Evolutionary conservation across 495 filamentous ascomycete species (phyloP).

Genomic region (Penicillium subrubescens): DNA sequence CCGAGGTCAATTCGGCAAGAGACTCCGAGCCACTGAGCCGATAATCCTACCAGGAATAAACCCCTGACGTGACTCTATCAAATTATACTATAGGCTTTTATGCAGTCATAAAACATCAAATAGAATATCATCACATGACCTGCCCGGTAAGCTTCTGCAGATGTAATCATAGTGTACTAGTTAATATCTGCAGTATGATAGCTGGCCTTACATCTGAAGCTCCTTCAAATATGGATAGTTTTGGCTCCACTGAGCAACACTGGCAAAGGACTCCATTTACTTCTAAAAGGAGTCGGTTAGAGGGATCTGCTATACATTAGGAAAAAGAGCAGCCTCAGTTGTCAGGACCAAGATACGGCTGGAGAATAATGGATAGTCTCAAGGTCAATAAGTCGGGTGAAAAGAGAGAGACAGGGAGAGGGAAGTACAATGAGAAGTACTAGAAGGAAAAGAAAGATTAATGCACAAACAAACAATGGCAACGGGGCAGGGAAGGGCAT

Average conservation of each 20-base stretch:
- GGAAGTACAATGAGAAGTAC: too few species aligned
- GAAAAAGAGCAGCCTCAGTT: background rate
- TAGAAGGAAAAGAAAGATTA: background rate
- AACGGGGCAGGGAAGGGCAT: background rate
- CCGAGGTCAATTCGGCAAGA: slow-evolving; percentile 3
- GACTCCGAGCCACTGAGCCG: background rate
- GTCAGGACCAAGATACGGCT: background rate
- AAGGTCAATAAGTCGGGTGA: background rate
- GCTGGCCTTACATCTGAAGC: too few species aligned
- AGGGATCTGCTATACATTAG: too few species aligned
- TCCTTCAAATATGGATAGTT: too few species aligned
- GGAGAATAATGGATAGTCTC: background rate
- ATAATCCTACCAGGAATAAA: too few species aligned
- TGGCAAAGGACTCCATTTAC: too few species aligned
- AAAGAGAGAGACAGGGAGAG: background rate
- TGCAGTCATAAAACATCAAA: background rate
- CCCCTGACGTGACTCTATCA: background rate
- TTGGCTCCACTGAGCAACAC: too few species aligned
- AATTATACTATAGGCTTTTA: background rate
- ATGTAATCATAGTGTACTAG: too few species aligned
- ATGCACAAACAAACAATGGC: background rate
- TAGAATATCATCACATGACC: too few species aligned
- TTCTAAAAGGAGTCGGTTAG: too few species aligned
- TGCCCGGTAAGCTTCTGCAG: too few species aligned
- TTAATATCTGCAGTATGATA: too few species aligned